These are phyloP conservation scores for Colletotrichum spaethianum DNA, from an alignment of 2,329 filamentous ascomycete genomes.

Conservation along the genomic window DNA sequence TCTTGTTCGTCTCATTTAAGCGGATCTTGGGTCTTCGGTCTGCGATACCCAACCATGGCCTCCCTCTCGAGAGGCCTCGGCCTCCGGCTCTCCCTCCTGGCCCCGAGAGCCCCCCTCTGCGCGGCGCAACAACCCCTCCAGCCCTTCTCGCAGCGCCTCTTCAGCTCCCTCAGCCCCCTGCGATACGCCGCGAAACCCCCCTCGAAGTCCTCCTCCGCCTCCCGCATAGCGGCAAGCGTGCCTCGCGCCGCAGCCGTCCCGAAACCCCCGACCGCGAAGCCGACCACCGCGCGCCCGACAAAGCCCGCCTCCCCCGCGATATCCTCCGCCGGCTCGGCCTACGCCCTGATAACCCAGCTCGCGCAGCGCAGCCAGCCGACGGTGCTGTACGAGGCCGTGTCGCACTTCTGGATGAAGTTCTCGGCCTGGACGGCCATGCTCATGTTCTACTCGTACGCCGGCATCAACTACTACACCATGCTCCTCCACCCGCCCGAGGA, in stretches of 20 bases:
- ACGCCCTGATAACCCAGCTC: conserved; percentile 68
- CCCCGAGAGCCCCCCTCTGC: conserved; percentile 22
- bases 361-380: conserved; percentile 69
- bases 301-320: neutral
- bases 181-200: conserved; percentile 17
- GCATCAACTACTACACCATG: conserved; percentile 65
- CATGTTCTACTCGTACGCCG: conserved; percentile 66
- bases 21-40: neutral
- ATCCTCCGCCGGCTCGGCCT: conserved; percentile 44
- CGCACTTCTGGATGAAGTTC: conserved; percentile 74
- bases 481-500: conserved; percentile 65
- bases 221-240: neutral
- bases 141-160: conserved; percentile 13
- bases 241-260: conserved; percentile 1
- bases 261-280: neutral
- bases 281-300: neutral
- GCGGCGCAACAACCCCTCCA: conserved; percentile 5
- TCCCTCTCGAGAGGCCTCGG: conserved; percentile 32
- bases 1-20: neutral
- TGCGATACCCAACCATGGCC: conserved; percentile 22
- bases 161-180: conserved; percentile 26
- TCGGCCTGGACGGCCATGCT: conserved; percentile 70
- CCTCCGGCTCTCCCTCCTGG: conserved; percentile 31
- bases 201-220: neutral
- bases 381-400: conserved; percentile 75